phyloP scores from a whole-genome alignment of 768 basidiomycete species.

The Tephrocybe rancida region DNA sequence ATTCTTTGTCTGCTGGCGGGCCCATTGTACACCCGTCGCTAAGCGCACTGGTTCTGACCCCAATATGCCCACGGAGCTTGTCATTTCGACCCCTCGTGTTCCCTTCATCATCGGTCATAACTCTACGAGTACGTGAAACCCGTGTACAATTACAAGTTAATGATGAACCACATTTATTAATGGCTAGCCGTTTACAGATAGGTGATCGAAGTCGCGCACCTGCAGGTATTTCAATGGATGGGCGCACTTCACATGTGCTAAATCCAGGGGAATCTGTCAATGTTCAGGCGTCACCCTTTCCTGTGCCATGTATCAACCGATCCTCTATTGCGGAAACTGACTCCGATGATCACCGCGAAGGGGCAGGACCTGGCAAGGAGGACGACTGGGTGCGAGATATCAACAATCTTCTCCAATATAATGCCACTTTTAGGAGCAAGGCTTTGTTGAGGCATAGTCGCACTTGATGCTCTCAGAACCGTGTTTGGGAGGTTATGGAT shows the following conservation, averaged over 20 bases:
- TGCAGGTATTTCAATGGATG: constrained; percentile 93
- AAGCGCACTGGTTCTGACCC: constrained; percentile 88
- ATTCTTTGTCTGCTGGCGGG: constrained; percentile 93
- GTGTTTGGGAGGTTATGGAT: background rate
- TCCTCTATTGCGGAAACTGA: constrained; percentile 68
- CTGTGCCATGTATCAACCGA: constrained; percentile 91
- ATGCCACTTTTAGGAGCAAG: constrained; percentile 91
- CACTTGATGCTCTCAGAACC: constrained; percentile 37
- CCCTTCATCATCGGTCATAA: constrained; percentile 78
- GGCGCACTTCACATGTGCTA: constrained; percentile 80
- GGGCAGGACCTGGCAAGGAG: constrained; percentile 77
- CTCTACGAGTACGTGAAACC: constrained; percentile 58
- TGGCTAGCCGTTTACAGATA: constrained; percentile 50
- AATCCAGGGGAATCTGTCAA: constrained; percentile 85
- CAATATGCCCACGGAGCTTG: constrained; percentile 93
- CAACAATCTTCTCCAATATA: constrained; percentile 92
- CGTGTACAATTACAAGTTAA: background rate
- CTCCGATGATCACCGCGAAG: constrained; percentile 53
- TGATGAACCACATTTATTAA: constrained; percentile 1
- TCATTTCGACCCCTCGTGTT: constrained; percentile 93
- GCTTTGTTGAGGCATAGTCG: constrained; percentile 77
- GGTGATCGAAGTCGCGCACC: constrained; percentile 83
- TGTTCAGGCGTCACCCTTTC: constrained; percentile 83
- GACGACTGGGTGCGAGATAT: constrained; percentile 98
- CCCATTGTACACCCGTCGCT: constrained; percentile 95